phyloP scores from a whole-genome alignment of 441 rosid species.

The Hura crepitans region DNA sequence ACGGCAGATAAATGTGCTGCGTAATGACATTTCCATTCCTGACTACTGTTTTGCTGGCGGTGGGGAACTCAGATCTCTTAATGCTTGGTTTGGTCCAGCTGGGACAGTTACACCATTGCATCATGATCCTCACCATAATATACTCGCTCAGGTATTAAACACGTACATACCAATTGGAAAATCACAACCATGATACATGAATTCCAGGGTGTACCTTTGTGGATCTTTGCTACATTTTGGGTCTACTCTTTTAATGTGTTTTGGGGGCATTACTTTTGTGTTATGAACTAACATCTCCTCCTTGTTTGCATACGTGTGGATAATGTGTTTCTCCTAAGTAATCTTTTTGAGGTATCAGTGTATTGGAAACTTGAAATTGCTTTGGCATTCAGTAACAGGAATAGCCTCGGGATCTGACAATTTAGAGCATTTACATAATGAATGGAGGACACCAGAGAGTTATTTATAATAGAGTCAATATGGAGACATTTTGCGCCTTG shows the following conservation, averaged over 20 bases:
- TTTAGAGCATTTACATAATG: not conserved
- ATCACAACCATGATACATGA: slow-evolving; percentile 3
- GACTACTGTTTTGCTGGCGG: slow-evolving; percentile 84
- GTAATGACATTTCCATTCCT: slow-evolving; percentile 75
- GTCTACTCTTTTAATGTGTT: not conserved
- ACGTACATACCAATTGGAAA: not conserved
- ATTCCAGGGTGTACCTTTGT: not conserved
- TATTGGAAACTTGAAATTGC: not conserved
- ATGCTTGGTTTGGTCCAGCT: slow-evolving; percentile 97
- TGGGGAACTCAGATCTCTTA: slow-evolving; percentile 75
- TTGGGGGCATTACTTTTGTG: not conserved
- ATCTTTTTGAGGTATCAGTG: not conserved
- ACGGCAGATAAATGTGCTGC: slow-evolving; percentile 74
- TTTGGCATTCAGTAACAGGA: not conserved
- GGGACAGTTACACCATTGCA: slow-evolving; percentile 95
- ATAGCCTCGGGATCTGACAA: not conserved
- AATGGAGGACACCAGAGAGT: not conserved
- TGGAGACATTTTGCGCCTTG: not conserved
- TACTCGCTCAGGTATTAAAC: slow-evolving; percentile 73
- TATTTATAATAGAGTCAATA: not conserved
- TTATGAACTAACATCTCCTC: too few species aligned
- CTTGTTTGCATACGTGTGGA: not conserved
- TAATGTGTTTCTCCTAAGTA: not conserved
- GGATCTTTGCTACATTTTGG: not conserved
- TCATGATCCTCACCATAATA: slow-evolving; percentile 97